Evolutionary conservation across 306 rosid genomes (phyloP).

Genomic region (Quercus aquifolioides): DNA sequence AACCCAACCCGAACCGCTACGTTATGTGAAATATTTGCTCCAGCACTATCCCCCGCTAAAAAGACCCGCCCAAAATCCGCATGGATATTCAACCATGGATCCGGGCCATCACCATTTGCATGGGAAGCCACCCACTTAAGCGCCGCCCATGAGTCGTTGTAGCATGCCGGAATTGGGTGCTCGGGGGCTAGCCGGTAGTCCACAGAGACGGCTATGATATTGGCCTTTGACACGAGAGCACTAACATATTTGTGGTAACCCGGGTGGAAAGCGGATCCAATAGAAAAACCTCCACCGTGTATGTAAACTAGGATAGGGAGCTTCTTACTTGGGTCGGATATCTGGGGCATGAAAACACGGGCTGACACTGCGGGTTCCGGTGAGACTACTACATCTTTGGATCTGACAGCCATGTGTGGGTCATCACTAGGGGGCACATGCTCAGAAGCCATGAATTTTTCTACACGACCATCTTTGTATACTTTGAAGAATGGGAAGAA

Average conservation of each 20-base stretch:
- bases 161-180: slow-evolving; percentile 17
- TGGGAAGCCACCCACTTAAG: slow-evolving; percentile 21
- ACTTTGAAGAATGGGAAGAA: slow-evolving; percentile 11
- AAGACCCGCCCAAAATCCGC: slow-evolving; percentile 16
- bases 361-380: background rate
- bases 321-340: background rate
- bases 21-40: slow-evolving; percentile 23
- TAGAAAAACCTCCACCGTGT: slow-evolving; percentile 31
- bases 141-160: slow-evolving; percentile 18
- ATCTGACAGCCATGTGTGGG: slow-evolving; percentile 6
- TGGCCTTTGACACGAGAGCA: slow-evolving; percentile 3
- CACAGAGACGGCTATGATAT: slow-evolving; percentile 13
- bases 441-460: background rate
- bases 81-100: slow-evolving; percentile 17
- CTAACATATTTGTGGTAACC: background rate
- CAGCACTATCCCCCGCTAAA: slow-evolving; percentile 21
- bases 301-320: slow-evolving; percentile 25
- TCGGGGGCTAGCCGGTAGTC: slow-evolving; percentile 27
- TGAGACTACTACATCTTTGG: slow-evolving; percentile 13
- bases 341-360: slow-evolving; percentile 11
- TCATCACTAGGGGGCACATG: background rate
- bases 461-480: slow-evolving; percentile 17
- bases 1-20: slow-evolving; percentile 18
- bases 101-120: slow-evolving; percentile 8
- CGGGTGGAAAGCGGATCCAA: slow-evolving; percentile 8